A percentile compares a stretch with the other conserved stretches of the same genome.
Conservation (phyloP, 2,329 filamentous ascomycete genomes). For the Penicillium sp. region DNA sequence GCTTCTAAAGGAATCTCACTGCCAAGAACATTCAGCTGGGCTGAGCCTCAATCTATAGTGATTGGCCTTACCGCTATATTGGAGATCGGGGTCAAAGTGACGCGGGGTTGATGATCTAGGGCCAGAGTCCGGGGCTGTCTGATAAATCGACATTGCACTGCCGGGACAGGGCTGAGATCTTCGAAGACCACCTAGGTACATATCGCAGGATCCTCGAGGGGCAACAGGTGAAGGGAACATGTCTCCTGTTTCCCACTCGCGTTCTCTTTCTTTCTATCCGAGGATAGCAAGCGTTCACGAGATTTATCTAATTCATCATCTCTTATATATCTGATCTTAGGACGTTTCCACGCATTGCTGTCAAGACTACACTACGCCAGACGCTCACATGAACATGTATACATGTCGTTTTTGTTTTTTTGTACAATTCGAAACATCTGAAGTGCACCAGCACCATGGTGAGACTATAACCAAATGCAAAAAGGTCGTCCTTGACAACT, state of each 20-base stretch:
- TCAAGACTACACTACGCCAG: no score
- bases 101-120: not conserved
- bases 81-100: not conserved
- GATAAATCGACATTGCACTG: not conserved
- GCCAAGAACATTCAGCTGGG: not conserved
- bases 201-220: no score
- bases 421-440: no score
- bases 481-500: no score
- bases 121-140: not conserved
- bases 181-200: no score
- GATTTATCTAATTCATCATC: no score
- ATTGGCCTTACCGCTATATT: constrained; percentile 4
- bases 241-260: not conserved
- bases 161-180: not conserved
- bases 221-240: not conserved
- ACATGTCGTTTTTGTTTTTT: no score
- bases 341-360: no score
- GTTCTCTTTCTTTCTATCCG: not conserved
- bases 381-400: no score
- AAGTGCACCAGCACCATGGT: no score
- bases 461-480: no score
- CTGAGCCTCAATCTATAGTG: not conserved
- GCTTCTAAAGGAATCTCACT: not conserved
- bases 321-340: no score
- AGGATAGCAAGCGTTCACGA: not conserved